Percentiles rank a stretch among this genome's conserved stretches.
Evolutionary conservation across 306 rosid species (phyloP).

Genomic region (Nissolia schottii): DNA sequence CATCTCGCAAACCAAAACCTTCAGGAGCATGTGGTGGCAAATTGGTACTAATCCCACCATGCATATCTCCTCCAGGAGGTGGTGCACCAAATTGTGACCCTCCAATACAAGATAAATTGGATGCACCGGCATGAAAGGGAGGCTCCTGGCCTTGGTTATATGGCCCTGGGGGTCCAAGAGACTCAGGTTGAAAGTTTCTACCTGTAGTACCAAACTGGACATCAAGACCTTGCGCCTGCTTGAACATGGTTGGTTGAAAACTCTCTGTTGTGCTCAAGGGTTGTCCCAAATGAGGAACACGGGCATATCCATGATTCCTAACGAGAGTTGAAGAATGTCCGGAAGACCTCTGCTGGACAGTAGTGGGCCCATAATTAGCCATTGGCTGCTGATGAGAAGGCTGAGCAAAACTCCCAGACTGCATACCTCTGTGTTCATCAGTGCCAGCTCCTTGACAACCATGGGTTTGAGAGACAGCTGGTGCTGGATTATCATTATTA

Average conservation of each 20-base stretch:
- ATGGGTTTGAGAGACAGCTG: slow-evolving; percentile 37
- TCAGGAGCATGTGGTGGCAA: slow-evolving; percentile 53
- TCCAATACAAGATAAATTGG: slow-evolving; percentile 45
- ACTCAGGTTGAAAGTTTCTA: slow-evolving; percentile 34
- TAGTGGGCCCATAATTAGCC: slow-evolving; percentile 32
- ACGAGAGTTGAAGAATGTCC: slow-evolving; percentile 38
- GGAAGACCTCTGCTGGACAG: slow-evolving; percentile 40
- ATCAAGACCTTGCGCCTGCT: slow-evolving; percentile 22
- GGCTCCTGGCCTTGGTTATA: slow-evolving; percentile 54
- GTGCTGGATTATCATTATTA: slow-evolving; percentile 41
- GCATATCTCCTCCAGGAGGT: slow-evolving; percentile 64
- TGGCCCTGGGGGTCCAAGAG: slow-evolving; percentile 43
- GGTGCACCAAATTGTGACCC: slow-evolving; percentile 44
- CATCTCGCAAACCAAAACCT: slow-evolving; percentile 60
- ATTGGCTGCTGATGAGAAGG: slow-evolving; percentile 37
- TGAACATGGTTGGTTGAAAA: slow-evolving; percentile 23
- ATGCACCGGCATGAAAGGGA: slow-evolving; percentile 40
- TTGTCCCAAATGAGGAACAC: slow-evolving; percentile 20
- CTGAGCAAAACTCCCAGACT: slow-evolving; percentile 32
- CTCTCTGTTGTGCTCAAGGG: slow-evolving; percentile 13
- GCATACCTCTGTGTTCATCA: slow-evolving; percentile 33
- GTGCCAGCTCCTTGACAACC: slow-evolving; percentile 30
- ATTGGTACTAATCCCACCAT: slow-evolving; percentile 40
- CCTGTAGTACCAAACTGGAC: slow-evolving; percentile 37
- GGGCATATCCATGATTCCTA: slow-evolving; percentile 50